phyloP scores from a whole-genome alignment of 371 early-diverging fungal species.

The Blastocladiella emersonii region DNA sequence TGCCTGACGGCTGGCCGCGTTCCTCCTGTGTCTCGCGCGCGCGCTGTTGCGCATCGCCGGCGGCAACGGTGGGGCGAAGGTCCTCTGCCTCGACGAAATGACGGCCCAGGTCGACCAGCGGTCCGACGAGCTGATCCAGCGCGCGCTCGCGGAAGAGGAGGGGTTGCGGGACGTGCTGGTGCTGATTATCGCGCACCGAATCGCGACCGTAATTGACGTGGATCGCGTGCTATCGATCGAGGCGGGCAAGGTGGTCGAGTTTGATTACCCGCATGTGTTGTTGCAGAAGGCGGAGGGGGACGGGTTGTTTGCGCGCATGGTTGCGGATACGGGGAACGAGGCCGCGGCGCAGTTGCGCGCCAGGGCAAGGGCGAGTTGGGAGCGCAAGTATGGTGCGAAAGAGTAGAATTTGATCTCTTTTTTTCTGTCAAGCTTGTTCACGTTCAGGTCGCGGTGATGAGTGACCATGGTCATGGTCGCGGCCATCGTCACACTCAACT shows the following conservation, averaged over 20 bases:
- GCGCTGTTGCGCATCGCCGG: constrained; percentile 58
- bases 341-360: neutral
- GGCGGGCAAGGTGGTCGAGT: constrained; percentile 56
- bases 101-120: constrained; percentile 65
- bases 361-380: neutral
- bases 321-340: neutral
- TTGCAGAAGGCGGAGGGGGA: neutral
- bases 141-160: constrained; percentile 40
- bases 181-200: constrained; percentile 67
- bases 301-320: neutral
- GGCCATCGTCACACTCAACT: too few relatives aligned
- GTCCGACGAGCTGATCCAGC: constrained; percentile 50
- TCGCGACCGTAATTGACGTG: constrained; percentile 69
- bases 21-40: constrained; percentile 73
- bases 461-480: too few relatives aligned
- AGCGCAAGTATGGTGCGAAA: too few relatives aligned
- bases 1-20: constrained; percentile 57
- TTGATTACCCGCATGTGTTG: constrained; percentile 15
- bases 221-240: constrained; percentile 71
- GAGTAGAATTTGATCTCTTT: too few relatives aligned
- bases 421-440: too few relatives aligned
- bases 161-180: constrained; percentile 51
- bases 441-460: too few relatives aligned
- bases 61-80: too few relatives aligned
- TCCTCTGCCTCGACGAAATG: constrained; percentile 83